Conservation (phyloP, 208 protist genomes). For the Crithidia bombi region DNA sequence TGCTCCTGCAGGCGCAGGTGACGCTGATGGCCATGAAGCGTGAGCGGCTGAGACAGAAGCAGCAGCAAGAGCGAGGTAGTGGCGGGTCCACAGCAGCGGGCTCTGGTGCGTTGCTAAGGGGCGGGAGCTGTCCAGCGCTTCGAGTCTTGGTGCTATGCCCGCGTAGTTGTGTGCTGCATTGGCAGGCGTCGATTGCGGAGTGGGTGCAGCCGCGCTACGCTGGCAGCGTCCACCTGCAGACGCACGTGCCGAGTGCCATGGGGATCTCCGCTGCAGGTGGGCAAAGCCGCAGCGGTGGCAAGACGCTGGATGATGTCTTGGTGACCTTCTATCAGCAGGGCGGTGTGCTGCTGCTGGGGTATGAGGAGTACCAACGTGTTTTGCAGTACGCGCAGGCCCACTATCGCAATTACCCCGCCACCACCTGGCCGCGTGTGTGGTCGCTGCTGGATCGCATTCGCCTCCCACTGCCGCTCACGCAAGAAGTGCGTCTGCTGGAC, state of each 20-base stretch:
- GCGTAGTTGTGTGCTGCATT: conserved; percentile 73
- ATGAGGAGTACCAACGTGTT: conserved; percentile 82
- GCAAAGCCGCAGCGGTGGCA: conserved; percentile 14
- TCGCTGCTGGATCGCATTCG: conserved; percentile 47
- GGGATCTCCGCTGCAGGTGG: conserved; percentile 5
- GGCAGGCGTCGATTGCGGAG: conserved; percentile 55
- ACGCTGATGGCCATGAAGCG: conserved; percentile 41
- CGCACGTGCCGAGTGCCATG: conserved; percentile 56
- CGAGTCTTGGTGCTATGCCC: conserved; percentile 79
- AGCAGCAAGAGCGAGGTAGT: background rate
- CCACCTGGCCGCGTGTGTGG: conserved; percentile 38
- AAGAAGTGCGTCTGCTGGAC: conserved; percentile 48
- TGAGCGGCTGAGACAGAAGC: conserved; percentile 24
- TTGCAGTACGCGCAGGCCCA: conserved; percentile 28
- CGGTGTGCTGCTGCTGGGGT: conserved; percentile 80
- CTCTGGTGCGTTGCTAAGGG: conserved; percentile 4
- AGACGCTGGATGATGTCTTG: conserved; percentile 35
- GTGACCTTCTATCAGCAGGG: conserved; percentile 61
- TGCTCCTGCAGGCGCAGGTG: conserved; percentile 70
- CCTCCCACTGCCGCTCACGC: conserved; percentile 42
- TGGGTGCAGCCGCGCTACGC: conserved; percentile 70
- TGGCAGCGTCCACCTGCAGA: conserved; percentile 34
- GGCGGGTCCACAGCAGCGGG: background rate
- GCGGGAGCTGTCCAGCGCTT: conserved; percentile 37
- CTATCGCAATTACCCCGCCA: conserved; percentile 12